These are phyloP conservation scores for Clonostachys chloroleuca DNA, from an alignment of 2,329 filamentous ascomycete genomes.

Conservation along the genomic window DNA sequence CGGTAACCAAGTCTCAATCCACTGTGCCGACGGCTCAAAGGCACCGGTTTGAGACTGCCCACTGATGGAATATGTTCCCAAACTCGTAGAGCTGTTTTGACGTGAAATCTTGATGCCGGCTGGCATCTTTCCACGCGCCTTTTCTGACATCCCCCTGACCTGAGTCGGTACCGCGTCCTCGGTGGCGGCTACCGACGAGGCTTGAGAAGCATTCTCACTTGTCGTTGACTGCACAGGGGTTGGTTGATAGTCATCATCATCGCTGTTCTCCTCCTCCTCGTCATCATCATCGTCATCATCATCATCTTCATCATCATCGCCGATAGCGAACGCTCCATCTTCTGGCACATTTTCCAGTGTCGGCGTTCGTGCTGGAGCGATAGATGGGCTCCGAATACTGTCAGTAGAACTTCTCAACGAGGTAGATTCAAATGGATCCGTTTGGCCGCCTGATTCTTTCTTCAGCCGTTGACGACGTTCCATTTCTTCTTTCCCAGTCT, in stretches of 20 bases:
- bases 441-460: constrained; percentile 55
- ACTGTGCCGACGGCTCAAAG: constrained; percentile 76
- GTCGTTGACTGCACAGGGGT: constrained; percentile 61
- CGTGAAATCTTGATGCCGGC: constrained; percentile 78
- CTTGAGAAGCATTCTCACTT: constrained; percentile 57
- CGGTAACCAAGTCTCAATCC: constrained; percentile 94
- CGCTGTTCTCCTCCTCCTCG: constrained; percentile 45
- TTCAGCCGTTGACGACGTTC: constrained; percentile 69
- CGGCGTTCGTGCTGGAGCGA: constrained; percentile 12
- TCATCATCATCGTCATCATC: constrained; percentile 51
- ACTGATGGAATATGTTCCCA: constrained; percentile 60
- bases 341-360: constrained; percentile 40
- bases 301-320: constrained; percentile 69
- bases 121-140: constrained; percentile 93
- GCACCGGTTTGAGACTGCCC: constrained; percentile 50
- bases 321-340: constrained; percentile 80
- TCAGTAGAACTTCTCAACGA: constrained; percentile 62
- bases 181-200: constrained; percentile 62
- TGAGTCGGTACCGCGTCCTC: constrained; percentile 82
- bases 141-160: constrained; percentile 91
- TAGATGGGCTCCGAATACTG: constrained; percentile 58
- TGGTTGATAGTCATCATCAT: constrained; percentile 41
- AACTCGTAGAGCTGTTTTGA: constrained; percentile 83
- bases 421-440: constrained; percentile 41
- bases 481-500: constrained; percentile 88